Evolutionary conservation across 2,329 filamentous ascomycete genomes (phyloP).

Genomic region (Diaporthe citri): DNA sequence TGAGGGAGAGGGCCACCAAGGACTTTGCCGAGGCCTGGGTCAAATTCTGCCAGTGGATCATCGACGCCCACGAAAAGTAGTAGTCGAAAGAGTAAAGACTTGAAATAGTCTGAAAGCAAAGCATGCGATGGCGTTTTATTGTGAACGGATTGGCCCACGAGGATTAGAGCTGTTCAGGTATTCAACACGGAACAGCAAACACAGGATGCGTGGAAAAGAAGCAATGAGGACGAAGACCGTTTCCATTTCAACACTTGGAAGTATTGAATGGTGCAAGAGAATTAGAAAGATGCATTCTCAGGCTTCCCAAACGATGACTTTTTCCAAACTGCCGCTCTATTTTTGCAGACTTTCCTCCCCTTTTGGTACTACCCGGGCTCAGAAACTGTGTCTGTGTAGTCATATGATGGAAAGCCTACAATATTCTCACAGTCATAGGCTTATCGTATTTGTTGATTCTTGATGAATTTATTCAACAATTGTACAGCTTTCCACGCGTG

Average conservation of each 20-base stretch:
- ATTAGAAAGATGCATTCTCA: background rate
- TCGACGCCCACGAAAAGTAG: background rate
- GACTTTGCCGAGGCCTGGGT: background rate
- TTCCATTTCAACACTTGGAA: conserved; percentile 6
- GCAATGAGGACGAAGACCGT: too few relatives aligned
- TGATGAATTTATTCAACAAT: too few relatives aligned
- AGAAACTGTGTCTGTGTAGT: too few relatives aligned
- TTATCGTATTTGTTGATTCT: too few relatives aligned
- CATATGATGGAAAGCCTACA: too few relatives aligned
- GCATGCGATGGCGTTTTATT: too few relatives aligned
- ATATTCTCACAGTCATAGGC: too few relatives aligned
- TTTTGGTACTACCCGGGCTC: too few relatives aligned
- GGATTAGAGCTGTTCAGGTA: background rate
- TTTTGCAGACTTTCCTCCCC: too few relatives aligned
- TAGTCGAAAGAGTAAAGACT: background rate
- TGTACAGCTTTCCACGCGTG: too few relatives aligned
- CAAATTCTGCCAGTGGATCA: background rate
- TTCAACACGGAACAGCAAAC: background rate
- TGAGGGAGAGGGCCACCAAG: background rate
- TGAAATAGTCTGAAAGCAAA: background rate
- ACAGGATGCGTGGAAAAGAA: background rate
- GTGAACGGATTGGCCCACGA: background rate
- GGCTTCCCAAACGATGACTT: background rate
- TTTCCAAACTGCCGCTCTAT: background rate
- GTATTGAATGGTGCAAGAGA: background rate